phyloP scores from a whole-genome alignment of 352 stramenopile genomes.

The Pythium inflatum region DNA sequence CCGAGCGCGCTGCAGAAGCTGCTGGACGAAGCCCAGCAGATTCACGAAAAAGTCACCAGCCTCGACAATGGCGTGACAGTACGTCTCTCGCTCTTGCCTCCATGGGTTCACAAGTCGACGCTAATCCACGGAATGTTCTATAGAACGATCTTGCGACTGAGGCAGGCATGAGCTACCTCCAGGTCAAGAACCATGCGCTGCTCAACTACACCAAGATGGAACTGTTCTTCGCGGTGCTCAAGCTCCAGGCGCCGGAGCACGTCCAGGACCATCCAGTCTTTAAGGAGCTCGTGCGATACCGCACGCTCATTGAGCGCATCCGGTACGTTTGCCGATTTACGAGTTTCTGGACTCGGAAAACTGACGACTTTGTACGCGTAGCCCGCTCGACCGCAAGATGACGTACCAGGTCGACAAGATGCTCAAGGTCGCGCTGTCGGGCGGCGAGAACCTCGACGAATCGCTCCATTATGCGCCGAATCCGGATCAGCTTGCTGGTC shows the following conservation, averaged over 20 bases:
- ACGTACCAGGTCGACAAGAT: conserved; percentile 92
- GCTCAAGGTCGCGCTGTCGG: conserved; percentile 84
- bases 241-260: conserved; percentile 73
- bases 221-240: conserved; percentile 84
- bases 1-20: conserved; percentile 55
- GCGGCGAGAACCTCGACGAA: conserved; percentile 72
- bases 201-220: conserved; percentile 88
- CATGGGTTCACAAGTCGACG: too few species aligned
- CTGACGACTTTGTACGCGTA: conserved; percentile 20
- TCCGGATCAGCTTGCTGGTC: conserved; percentile 62
- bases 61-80: conserved; percentile 55
- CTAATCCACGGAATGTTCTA: too few species aligned
- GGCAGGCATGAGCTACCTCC: conserved; percentile 74
- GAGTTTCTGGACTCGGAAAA: too few species aligned
- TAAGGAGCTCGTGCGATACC: conserved; percentile 84
- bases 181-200: conserved; percentile 89
- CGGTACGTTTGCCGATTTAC: conserved; percentile 34
- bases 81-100: conserved; percentile 18
- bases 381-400: conserved; percentile 84
- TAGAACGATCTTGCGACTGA: conserved; percentile 67
- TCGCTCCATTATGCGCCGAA: conserved; percentile 84
- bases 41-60: conserved; percentile 57
- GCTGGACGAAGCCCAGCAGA: conserved; percentile 57
- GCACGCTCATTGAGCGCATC: conserved; percentile 84
- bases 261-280: conserved; percentile 83